Evolutionary conservation across 2,329 filamentous ascomycete species (phyloP), one percentile per base, ranked within the genome.

Genomic region (Fusarium sp.): DNA sequence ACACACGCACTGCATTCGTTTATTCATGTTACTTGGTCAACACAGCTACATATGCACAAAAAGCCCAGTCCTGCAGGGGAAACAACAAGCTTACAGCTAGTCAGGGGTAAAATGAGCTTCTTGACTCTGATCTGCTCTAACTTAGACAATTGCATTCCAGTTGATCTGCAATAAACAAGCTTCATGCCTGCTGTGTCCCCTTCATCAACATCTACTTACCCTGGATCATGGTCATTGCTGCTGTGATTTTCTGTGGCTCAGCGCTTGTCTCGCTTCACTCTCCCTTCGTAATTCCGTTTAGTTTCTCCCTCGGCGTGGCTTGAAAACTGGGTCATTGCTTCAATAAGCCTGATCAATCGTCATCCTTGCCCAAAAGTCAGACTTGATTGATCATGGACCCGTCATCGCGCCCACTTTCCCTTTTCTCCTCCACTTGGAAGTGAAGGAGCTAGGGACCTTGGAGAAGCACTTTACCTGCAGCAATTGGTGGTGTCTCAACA

Each of bases 381-480:
- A 40, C 53, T 62, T 62, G 58, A 43, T 62, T 61, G 37, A 49
- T 37, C 25, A 66, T 62, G 33, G 50, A 40, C 50, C 61, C 66
- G 65, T 68, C 65, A 68, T 68, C 50, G 31, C 11, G 23, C 46
- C 59, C 55, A 65, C 58, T 68, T 62, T 55, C 33, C 42, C 45
- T 55, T 65, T 64, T 25, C 46, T 53, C 37, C 58, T 59, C 64
- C 49, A 68, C 61, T 52, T 36, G 58, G 40, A 36, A 48, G 33
- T 41, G 18, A 25, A 35, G 33, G 33, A 42, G 18, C 47, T 50
- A 50, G 45, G 46, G 47, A 35, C 53, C 27, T 33, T 61, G 55
- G 59, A 49, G 55, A 65, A 66, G 39, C 56, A 69, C 66, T 68
- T 63, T 68, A 68, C 66, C 51, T 63, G 66, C 66, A 68, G 55